Evolutionary conservation across 805 yeast species (phyloP), one percentile per base, ranked within the genome.

Genomic region (Kurtzmaniella cleridarum): DNA sequence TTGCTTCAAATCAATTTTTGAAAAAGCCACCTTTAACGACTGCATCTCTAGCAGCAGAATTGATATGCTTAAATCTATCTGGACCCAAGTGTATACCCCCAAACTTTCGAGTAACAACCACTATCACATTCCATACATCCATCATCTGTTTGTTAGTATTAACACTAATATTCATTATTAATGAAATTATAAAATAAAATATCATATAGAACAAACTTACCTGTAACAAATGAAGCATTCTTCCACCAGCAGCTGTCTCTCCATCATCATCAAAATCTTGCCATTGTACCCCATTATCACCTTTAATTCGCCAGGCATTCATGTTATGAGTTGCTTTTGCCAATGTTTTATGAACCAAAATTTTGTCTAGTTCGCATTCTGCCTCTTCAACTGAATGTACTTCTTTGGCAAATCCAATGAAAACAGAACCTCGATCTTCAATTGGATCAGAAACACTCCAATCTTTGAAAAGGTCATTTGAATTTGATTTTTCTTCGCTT

Each of bases 181-280:
- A 30, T 28, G 28, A n/a, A 34, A 27, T 27, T 9, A 11, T 13
- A 30, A 12, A 16, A 32, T 6, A 12, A n/a, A 15, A 13, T 6
- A 30, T 15, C 20, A 31, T 33, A 20, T 24, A 34, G 30, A 36
- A 13, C 18, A 42, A 40, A 62, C 75, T 36, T 47, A 78, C 75
- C 28, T 85, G 77, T 47, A 90, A 61, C 35, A 90, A 60, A 64
- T 88, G 96, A 36, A 89, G 60, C 71, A 90, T 64, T 41, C 96
- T 66, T 4, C 90, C 79, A 8, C 98, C 98, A 1, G 98, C 96
- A 1, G 98, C 98, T 0, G 95, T 74, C 55, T 93, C 98, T 2
- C 98, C 98, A 55, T 91, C 98, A 57, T 93, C 98, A 54, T 93
- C 97, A 50, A 86, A 89, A 50, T 93, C 97, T 50, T 86, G 93